A percentile compares a stretch with the other conserved stretches of the same genome.
These are phyloP conservation scores for Pyrus hybrid DNA, from an alignment of 331 rosid species.

Conservation along the genomic window DNA sequence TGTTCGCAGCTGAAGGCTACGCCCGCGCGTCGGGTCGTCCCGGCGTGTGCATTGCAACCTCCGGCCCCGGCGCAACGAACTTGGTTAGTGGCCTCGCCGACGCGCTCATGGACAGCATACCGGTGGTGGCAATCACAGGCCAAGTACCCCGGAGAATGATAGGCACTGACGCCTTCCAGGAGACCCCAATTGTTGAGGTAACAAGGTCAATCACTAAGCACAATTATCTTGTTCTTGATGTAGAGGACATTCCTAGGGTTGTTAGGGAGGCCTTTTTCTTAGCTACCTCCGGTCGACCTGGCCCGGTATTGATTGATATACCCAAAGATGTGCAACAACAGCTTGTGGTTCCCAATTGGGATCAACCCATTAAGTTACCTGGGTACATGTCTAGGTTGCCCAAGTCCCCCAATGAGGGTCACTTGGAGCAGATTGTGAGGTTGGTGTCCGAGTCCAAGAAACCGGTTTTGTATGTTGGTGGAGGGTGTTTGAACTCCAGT, in stretches of 20 bases:
- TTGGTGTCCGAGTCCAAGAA: constrained; percentile 45
- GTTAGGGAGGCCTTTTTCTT: constrained; percentile 60
- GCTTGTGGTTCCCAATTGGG: constrained; percentile 63
- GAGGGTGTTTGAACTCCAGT: constrained; percentile 69
- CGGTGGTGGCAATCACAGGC: constrained; percentile 69
- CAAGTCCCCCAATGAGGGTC: constrained; percentile 22
- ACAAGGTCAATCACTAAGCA: constrained; percentile 78
- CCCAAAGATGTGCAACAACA: constrained; percentile 85
- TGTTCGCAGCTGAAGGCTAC: constrained; percentile 81
- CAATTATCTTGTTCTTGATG: constrained; percentile 72
- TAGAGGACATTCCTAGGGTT: constrained; percentile 70
- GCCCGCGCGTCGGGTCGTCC: constrained; percentile 72
- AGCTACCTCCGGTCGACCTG: constrained; percentile 70
- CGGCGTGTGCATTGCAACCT: constrained; percentile 76
- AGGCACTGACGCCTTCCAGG: constrained; percentile 86
- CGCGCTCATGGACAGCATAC: constrained; percentile 58
- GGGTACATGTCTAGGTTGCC: constrained; percentile 66
- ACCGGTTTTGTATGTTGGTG: constrained; percentile 76
- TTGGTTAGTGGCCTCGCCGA: constrained; percentile 81
- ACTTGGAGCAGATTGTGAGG: constrained; percentile 48
- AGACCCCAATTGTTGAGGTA: constrained; percentile 83
- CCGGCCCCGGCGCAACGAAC: constrained; percentile 89
- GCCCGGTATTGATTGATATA: constrained; percentile 65
- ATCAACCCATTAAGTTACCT: constrained; percentile 27
- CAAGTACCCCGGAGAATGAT: constrained; percentile 82